A percentile compares a stretch with the other conserved stretches of the same genome.
Conservation (phyloP, 1,284 basidiomycete species). For the Microbotryum saponariae region DNA sequence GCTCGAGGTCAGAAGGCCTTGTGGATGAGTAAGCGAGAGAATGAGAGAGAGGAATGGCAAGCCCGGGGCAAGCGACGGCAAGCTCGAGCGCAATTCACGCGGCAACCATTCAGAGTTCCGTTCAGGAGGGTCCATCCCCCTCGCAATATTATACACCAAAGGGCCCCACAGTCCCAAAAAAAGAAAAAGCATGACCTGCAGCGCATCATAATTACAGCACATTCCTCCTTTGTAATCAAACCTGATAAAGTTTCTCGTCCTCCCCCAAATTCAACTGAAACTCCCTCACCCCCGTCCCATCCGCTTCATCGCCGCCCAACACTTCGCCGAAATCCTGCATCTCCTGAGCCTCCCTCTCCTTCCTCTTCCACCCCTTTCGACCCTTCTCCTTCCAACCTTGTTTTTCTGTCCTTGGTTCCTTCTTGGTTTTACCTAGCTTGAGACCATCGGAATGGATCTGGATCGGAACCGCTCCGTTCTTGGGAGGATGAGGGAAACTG, state of each 20-base stretch:
- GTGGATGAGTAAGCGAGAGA: too few species aligned
- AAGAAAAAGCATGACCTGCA: too few species aligned
- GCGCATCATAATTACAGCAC: not conserved
- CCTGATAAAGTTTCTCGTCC: constrained; percentile 9
- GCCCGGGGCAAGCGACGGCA: too few species aligned
- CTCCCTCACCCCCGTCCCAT: constrained; percentile 1
- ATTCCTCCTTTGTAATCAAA: not conserved
- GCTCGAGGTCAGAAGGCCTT: too few species aligned
- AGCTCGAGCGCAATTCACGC: too few species aligned
- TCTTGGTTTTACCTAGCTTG: constrained; percentile 22
- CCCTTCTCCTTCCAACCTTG: constrained; percentile 16
- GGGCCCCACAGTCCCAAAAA: too few species aligned
- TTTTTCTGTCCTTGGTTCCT: constrained; percentile 7
- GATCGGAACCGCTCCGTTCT: constrained; percentile 14
- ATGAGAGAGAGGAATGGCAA: too few species aligned
- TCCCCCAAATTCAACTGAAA: constrained; percentile 6
- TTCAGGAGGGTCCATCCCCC: too few species aligned
- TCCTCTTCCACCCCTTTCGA: constrained; percentile 11
- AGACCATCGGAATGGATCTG: not conserved
- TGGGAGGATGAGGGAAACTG: constrained; percentile 67
- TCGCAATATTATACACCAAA: too few species aligned
- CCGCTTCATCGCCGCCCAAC: not conserved
- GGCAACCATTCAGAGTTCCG: too few species aligned
- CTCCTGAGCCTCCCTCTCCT: constrained; percentile 1
- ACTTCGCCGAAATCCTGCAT: constrained; percentile 6